These are phyloP conservation scores for Xylariaceae sp. DNA, from an alignment of 2,329 filamentous ascomycete species.

Conservation along the genomic window DNA sequence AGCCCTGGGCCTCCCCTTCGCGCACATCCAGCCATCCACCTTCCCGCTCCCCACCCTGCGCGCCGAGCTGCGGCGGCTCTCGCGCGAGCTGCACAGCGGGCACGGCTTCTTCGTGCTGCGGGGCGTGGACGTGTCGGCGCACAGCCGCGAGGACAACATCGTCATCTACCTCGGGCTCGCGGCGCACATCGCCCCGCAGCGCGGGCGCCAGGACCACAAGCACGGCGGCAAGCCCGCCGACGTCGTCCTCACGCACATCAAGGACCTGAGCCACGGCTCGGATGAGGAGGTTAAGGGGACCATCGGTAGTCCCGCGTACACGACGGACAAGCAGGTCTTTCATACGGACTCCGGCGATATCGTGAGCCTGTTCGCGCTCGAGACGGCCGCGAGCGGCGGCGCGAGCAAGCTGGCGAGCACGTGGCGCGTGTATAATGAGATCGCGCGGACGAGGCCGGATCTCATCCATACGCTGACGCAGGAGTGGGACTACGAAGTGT, in stretches of 20 bases:
- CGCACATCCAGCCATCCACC: slow-evolving; percentile 37
- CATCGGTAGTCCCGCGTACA: slow-evolving; percentile 42
- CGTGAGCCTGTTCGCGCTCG: slow-evolving; percentile 48
- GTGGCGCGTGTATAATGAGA: slow-evolving; percentile 55
- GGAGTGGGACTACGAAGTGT: slow-evolving; percentile 43
- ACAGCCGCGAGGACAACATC: slow-evolving; percentile 49
- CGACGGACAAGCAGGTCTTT: slow-evolving; percentile 16
- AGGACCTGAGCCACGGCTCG: slow-evolving; percentile 39
- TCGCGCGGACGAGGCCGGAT: slow-evolving; percentile 51
- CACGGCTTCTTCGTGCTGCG: slow-evolving; percentile 55
- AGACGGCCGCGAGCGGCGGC: slow-evolving; percentile 46
- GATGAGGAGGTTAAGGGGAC: slow-evolving; percentile 28
- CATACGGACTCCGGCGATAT: slow-evolving; percentile 56
- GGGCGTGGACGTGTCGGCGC: slow-evolving; percentile 44
- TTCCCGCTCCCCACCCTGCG: slow-evolving; percentile 50
- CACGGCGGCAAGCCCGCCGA: slow-evolving; percentile 39
- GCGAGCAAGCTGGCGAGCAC: slow-evolving; percentile 50
- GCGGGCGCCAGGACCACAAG: slow-evolving; percentile 45
- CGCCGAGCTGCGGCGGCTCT: slow-evolving; percentile 40
- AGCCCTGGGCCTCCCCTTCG: slow-evolving; percentile 25
- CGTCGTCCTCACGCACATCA: slow-evolving; percentile 53
- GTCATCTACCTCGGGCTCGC: slow-evolving; percentile 54
- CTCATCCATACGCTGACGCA: slow-evolving; percentile 48
- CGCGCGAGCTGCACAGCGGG: slow-evolving; percentile 47
- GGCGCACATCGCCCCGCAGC: slow-evolving; percentile 46